A percentile compares a stretch with the other conserved stretches of the same genome.
These are phyloP conservation scores for Ophiocordyceps camponoti-saundersi DNA, from an alignment of 2,329 filamentous ascomycete species.

Conservation along the genomic window DNA sequence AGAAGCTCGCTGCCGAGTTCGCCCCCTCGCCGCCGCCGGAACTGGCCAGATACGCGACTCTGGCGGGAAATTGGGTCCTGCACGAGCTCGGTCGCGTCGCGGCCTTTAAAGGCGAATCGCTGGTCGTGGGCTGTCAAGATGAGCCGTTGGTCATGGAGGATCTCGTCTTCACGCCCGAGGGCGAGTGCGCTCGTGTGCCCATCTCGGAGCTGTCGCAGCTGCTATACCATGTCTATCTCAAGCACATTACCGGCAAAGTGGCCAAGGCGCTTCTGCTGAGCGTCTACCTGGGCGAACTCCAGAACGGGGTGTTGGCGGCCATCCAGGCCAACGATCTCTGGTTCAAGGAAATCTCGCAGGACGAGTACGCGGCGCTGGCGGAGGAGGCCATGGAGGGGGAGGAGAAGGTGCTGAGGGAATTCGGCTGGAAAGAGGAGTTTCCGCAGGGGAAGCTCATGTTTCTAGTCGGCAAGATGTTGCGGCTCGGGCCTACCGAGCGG, in stretches of 20 bases:
- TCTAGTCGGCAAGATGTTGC: slow-evolving; percentile 41
- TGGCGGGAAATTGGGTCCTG: slow-evolving; percentile 50
- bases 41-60: slow-evolving; percentile 21
- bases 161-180: slow-evolving; percentile 23
- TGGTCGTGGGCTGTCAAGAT: slow-evolving; percentile 47
- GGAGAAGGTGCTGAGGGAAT: slow-evolving; percentile 27
- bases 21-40: slow-evolving; percentile 7
- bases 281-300: slow-evolving; percentile 29
- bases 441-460: slow-evolving; percentile 45
- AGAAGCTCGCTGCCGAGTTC: slow-evolving; percentile 9
- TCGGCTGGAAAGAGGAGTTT: slow-evolving; percentile 24
- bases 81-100: slow-evolving; percentile 59
- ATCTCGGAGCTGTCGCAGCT: slow-evolving; percentile 31
- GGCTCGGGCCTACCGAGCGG: slow-evolving; percentile 31
- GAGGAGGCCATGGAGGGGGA: slow-evolving; percentile 25
- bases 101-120: slow-evolving; percentile 47
- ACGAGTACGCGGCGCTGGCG: slow-evolving; percentile 32
- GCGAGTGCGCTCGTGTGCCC: slow-evolving; percentile 29
- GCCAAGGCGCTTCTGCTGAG: slow-evolving; percentile 41
- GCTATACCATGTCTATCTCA: slow-evolving; percentile 26
- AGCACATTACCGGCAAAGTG: slow-evolving; percentile 36
- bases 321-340: slow-evolving; percentile 32
- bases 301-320: slow-evolving; percentile 22
- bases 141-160: slow-evolving; percentile 45
- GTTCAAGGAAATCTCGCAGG: slow-evolving; percentile 31